Base-by-base conservation (phyloP, 306 rosid species). In the Dalbergia oliveri region DNA sequence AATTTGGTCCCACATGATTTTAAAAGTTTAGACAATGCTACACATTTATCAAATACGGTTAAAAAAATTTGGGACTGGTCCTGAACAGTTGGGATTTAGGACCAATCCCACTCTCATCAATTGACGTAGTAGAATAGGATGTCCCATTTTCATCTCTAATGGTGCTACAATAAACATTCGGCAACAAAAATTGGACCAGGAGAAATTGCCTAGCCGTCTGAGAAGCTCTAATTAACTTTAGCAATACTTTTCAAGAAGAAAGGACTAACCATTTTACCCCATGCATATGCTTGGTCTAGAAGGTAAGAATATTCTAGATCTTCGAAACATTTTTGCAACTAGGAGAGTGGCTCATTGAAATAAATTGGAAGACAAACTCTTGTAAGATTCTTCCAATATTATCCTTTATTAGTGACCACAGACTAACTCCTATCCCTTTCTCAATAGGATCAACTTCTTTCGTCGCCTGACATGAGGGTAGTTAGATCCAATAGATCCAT, bases 331-430 rank as follows among this genome's bases (percentile, higher is more conserved):
- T 91, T n/a, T n/a, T 91, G 92, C 26, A 91, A 63, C 63, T 89
- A 86, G 70, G 97, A 91, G 37, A 91, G 81, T 79, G 97, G 97
- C 81, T 91, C 97, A 33, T 91, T 89, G 66, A 91, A 91, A 77
- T 83, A 89, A 63, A 89, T 92, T 79, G 93, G 93, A 58, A 91
- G 93, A 69, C 92, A 91, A 44, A 91, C 83, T 86, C 87, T 91
- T n/a, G 91, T 88, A 50, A 91, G 94, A 81, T 91, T 92, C 88
- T 91, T 91, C 79, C 97, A 21, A 89, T 89, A 69, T 91, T 91
- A 65, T 91, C 94, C 77, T 91, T 91, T 74, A 91, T 91, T 83
- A 91, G 89, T 72, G 94, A 91, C 97, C 97, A 91, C n/a, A n/a
- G 91, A 80, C 94, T 86, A 34, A 87, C 92, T 62, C 90, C 81